Evolutionary conservation across 2,329 filamentous ascomycete genomes (phyloP).

Genomic region (Aureobasidium sp.): DNA sequence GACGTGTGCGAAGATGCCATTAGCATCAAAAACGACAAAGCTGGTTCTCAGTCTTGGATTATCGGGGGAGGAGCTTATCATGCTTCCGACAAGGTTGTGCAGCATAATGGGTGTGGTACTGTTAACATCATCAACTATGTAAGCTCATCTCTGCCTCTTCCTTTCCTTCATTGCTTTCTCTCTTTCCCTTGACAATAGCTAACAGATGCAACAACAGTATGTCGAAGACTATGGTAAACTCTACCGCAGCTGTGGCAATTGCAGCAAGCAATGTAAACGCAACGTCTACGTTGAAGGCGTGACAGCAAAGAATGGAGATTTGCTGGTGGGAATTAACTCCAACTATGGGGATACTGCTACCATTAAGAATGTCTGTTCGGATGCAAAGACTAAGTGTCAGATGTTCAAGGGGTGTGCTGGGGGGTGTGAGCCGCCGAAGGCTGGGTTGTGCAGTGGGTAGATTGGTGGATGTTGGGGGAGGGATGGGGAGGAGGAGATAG

Average conservation of each 20-base stretch:
- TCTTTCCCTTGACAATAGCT: too few relatives aligned
- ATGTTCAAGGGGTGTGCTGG: conserved; percentile 23
- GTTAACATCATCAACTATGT: conserved; percentile 32
- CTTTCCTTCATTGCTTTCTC: too few relatives aligned
- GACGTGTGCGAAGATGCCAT: conserved; percentile 36
- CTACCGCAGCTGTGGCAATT: conserved; percentile 45
- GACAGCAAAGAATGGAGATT: conserved; percentile 33
- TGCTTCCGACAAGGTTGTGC: conserved; percentile 33
- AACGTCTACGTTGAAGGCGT: conserved; percentile 38
- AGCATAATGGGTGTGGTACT: conserved; percentile 35
- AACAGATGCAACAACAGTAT: conserved; percentile 12
- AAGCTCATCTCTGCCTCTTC: too few relatives aligned
- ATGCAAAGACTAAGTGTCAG: conserved; percentile 18
- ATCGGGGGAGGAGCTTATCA: conserved; percentile 29
- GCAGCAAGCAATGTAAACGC: conserved; percentile 32
- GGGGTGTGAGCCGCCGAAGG: conserved; percentile 22
- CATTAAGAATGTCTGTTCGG: too few relatives aligned
- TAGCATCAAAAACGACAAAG: conserved; percentile 22
- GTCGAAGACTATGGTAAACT: conserved; percentile 41
- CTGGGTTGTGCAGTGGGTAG: conserved; percentile 17
- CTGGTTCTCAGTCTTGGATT: conserved; percentile 15
- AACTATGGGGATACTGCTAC: conserved; percentile 23
- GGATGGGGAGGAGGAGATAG: too few relatives aligned
- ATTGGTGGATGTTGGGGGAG: too few relatives aligned
- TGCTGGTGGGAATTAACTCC: conserved; percentile 41